phyloP scores from a whole-genome alignment of 2,329 filamentous ascomycete genomes.

The Fusarium fujikuroi region DNA sequence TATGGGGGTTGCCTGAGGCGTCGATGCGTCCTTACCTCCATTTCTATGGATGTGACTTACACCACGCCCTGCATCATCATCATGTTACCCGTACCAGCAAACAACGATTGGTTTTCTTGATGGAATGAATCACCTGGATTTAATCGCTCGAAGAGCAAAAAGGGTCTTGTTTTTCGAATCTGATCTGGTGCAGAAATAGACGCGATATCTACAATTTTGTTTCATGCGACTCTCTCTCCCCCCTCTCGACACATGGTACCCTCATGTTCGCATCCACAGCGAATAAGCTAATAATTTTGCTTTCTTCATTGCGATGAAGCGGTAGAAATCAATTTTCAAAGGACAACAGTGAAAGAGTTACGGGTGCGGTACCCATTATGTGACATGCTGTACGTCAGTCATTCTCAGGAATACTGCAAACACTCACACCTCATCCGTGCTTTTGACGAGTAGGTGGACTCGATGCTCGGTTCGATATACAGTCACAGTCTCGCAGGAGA shows the following conservation, averaged over 20 bases:
- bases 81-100: not conserved
- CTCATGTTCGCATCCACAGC: conserved; percentile 17
- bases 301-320: conserved; percentile 7
- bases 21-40: not conserved
- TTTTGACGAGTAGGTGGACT: conserved; percentile 10
- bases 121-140: not conserved
- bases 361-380: not conserved
- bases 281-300: conserved; percentile 13
- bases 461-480: not conserved
- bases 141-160: not conserved
- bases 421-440: conserved; percentile 5
- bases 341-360: not conserved
- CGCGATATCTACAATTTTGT: not conserved
- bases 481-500: not conserved
- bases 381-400: conserved; percentile 19
- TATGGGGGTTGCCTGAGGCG: conserved; percentile 25
- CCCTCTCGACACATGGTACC: not conserved
- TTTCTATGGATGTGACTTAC: conserved; percentile 10
- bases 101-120: not conserved
- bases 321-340: conserved; percentile 11
- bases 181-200: not conserved
- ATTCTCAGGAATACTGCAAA: conserved; percentile 21
- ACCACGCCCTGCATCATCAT: conserved; percentile 3
- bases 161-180: not conserved
- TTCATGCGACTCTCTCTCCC: not conserved